Conservation (phyloP, 768 basidiomycete genomes). For the Melanogaster broomeanus region DNA sequence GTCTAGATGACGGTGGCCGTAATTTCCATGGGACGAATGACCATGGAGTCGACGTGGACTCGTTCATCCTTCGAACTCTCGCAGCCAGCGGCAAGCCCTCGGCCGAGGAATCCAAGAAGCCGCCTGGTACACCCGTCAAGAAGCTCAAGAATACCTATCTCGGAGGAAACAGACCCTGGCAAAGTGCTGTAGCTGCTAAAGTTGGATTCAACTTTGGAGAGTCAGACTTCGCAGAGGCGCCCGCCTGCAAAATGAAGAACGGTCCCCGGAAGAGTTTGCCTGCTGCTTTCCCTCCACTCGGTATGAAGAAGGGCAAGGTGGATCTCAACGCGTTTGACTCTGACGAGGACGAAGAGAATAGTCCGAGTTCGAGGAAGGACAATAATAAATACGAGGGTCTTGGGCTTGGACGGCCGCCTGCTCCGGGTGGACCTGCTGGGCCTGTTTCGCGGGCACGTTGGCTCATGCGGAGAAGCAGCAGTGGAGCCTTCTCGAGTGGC, state of each 20-base stretch:
- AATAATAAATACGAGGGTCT: slow-evolving; percentile 59
- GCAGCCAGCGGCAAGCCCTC: slow-evolving; percentile 55
- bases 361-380: slow-evolving; percentile 58
- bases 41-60: slow-evolving; percentile 53
- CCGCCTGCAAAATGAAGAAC: slow-evolving; percentile 43
- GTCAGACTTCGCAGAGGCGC: slow-evolving; percentile 37
- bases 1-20: slow-evolving; percentile 40
- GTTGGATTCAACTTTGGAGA: slow-evolving; percentile 53
- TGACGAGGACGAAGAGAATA: slow-evolving; percentile 63
- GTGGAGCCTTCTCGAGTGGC: slow-evolving; percentile 78
- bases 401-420: slow-evolving; percentile 61
- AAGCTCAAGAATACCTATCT: slow-evolving; percentile 61
- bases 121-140: slow-evolving; percentile 85
- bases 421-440: slow-evolving; percentile 26
- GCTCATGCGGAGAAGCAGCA: slow-evolving; percentile 77
- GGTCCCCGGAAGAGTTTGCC: slow-evolving; percentile 75
- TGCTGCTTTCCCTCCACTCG: slow-evolving; percentile 60
- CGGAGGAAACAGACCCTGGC: slow-evolving; percentile 68
- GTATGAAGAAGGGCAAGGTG: slow-evolving; percentile 27
- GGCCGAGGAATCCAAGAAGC: slow-evolving; percentile 51
- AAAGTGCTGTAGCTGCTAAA: slow-evolving; percentile 74
- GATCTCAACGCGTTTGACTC: slow-evolving; percentile 50
- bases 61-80: slow-evolving; percentile 72
- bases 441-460: slow-evolving; percentile 51
- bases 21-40: slow-evolving; percentile 19